Evolutionary conservation across 495 filamentous ascomycete species (phyloP).

Genomic region (Penicillium daleae): DNA sequence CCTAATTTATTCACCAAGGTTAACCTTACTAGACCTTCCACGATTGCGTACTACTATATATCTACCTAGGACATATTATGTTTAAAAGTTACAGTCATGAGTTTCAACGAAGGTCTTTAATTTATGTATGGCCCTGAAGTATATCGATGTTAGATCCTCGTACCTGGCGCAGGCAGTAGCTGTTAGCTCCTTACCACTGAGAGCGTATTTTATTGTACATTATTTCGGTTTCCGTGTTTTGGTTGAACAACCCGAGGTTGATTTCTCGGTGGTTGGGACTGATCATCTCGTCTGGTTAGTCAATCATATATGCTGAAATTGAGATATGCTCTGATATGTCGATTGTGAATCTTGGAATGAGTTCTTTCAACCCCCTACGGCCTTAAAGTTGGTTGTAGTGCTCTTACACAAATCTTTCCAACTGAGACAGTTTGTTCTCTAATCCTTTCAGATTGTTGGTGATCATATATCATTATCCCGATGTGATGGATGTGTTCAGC

Average conservation of each 20-base stretch:
- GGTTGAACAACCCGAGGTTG: not conserved
- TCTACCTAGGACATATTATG: not conserved
- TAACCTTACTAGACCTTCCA: too few relatives aligned
- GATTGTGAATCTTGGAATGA: not conserved
- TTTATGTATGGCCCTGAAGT: not conserved
- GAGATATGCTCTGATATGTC: not conserved
- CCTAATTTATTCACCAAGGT: too few relatives aligned
- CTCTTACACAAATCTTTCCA: too few relatives aligned
- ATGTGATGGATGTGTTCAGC: too few relatives aligned
- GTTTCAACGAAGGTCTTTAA: not conserved
- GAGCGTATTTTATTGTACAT: not conserved
- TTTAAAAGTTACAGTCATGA: not conserved
- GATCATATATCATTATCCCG: too few relatives aligned
- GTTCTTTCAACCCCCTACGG: not conserved
- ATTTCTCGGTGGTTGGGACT: not conserved
- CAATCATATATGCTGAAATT: not conserved
- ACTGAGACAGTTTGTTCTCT: too few relatives aligned
- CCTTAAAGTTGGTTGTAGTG: not conserved
- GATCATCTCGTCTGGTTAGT: not conserved
- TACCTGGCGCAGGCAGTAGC: not conserved
- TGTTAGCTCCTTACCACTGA: not conserved
- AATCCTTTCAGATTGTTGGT: not conserved
- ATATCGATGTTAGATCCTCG: not conserved
- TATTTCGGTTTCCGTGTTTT: not conserved
- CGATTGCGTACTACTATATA: too few relatives aligned